These are phyloP conservation scores for Cyamopsis tetragonoloba DNA, from an alignment of 306 rosid genomes.

Conservation along the genomic window DNA sequence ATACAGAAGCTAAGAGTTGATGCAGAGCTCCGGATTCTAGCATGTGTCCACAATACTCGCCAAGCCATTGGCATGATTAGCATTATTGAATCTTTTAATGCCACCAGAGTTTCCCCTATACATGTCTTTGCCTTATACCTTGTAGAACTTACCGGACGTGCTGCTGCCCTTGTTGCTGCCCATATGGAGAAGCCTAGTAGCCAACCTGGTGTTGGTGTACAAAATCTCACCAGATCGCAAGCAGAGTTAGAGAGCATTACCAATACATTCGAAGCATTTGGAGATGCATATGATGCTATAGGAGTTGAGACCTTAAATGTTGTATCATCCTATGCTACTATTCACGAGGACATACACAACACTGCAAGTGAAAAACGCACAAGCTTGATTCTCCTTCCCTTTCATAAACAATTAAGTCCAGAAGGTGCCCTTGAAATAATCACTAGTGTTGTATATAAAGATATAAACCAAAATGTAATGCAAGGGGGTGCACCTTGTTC, in stretches of 20 bases:
- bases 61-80: conserved; percentile 20
- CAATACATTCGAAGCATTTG: conserved; percentile 18
- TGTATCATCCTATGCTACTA: conserved; percentile 32
- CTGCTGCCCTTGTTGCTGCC: conserved; percentile 33
- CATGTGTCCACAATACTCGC: conserved; percentile 35
- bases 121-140: conserved; percentile 31
- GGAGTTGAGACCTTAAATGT: conserved; percentile 23
- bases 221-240: conserved; percentile 24
- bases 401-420: conserved; percentile 17
- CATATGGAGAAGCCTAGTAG: neutral
- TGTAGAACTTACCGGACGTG: conserved; percentile 34
- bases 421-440: conserved; percentile 22
- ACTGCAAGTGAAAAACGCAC: conserved; percentile 25
- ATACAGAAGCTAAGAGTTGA: conserved; percentile 30
- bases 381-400: conserved; percentile 32
- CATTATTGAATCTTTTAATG: conserved; percentile 27
- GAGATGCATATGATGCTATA: conserved; percentile 13
- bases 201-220: neutral
- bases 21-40: conserved; percentile 36
- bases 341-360: conserved; percentile 33
- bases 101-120: conserved; percentile 27
- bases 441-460: neutral
- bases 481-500: conserved; percentile 35
- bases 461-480: conserved; percentile 24
- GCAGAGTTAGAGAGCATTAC: conserved; percentile 25